Evolutionary conservation across 2,329 filamentous ascomycete species (phyloP).

Genomic region (Tolypocladium sp.): DNA sequence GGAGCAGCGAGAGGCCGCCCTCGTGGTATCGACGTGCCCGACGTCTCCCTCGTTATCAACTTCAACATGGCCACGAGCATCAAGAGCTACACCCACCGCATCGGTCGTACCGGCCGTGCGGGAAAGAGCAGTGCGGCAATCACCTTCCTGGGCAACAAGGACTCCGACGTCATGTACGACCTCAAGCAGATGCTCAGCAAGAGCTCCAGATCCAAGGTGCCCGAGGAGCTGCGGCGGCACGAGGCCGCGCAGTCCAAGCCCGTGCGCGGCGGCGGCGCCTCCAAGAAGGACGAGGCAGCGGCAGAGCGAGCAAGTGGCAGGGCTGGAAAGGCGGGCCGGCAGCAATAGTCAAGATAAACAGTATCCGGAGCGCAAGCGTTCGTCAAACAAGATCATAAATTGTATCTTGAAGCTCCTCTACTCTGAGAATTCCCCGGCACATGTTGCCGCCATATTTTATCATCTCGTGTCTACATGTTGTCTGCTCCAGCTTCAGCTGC

Average conservation of each 20-base stretch:
- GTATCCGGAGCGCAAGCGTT: not conserved
- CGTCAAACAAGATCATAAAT: not conserved
- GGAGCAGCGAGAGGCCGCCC: slow-evolving; percentile 90
- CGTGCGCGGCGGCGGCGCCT: slow-evolving; percentile 23
- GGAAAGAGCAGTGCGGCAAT: slow-evolving; percentile 95
- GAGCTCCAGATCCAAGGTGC: slow-evolving; percentile 77
- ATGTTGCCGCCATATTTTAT: not conserved
- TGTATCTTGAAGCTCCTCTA: not conserved
- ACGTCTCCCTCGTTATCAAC: slow-evolving; percentile 90
- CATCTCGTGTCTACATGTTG: not conserved
- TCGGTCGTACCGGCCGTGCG: slow-evolving; percentile 93
- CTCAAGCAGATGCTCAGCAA: slow-evolving; percentile 93
- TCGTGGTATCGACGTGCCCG: slow-evolving; percentile 97
- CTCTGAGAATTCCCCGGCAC: not conserved
- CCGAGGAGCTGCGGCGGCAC: slow-evolving; percentile 82
- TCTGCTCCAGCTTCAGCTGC: slow-evolving; percentile 57
- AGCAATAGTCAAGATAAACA: not conserved
- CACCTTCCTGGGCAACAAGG: slow-evolving; percentile 88
- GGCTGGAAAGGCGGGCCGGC: too few species aligned
- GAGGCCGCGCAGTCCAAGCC: slow-evolving; percentile 85
- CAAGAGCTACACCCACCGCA: slow-evolving; percentile 91
- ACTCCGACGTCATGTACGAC: slow-evolving; percentile 85
- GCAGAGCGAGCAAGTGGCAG: not conserved
- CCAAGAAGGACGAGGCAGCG: slow-evolving; percentile 17
- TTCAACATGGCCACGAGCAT: slow-evolving; percentile 97